phyloP scores from a whole-genome alignment of 2,329 filamentous ascomycete species.

The Beauveria pseudobassiana region DNA sequence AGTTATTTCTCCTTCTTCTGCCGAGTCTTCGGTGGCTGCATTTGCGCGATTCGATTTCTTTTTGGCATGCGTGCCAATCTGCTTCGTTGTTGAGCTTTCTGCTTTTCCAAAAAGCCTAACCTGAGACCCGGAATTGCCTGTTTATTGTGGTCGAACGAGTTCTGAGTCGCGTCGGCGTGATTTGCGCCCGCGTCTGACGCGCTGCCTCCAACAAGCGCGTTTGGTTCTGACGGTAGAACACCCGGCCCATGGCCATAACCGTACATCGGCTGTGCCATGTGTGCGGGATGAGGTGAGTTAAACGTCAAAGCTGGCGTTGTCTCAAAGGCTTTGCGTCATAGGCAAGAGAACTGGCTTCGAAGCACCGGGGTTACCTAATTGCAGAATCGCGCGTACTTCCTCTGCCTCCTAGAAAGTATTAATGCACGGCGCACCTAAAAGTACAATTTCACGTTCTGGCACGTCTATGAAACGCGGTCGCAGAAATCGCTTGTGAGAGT shows the following conservation, averaged over 20 bases:
- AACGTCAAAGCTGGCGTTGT: not conserved
- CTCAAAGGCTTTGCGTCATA: not conserved
- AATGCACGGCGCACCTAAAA: not conserved
- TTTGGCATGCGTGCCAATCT: not conserved
- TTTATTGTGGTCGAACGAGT: slow-evolving; percentile 15
- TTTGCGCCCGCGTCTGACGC: not conserved
- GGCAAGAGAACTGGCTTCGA: not conserved
- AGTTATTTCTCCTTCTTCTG: slow-evolving; percentile 71
- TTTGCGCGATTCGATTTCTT: not conserved
- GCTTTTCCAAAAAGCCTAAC: slow-evolving; percentile 12
- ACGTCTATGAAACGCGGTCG: not conserved
- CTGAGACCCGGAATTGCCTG: slow-evolving; percentile 21
- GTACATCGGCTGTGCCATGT: slow-evolving; percentile 3
- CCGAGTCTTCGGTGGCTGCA: not conserved
- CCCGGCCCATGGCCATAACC: not conserved
- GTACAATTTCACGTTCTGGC: too few species aligned
- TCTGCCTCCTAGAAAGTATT: not conserved
- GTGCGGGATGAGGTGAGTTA: not conserved
- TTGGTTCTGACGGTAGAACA: not conserved
- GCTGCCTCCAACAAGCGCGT: not conserved
- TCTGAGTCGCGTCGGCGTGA: not conserved
- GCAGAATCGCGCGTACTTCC: not conserved
- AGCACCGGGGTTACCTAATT: not conserved
- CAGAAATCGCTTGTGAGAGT: not conserved
- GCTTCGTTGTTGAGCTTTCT: not conserved